Evolutionary conservation across 1,284 basidiomycete genomes (phyloP).

Genomic region (Ganoderma resinaceum): DNA sequence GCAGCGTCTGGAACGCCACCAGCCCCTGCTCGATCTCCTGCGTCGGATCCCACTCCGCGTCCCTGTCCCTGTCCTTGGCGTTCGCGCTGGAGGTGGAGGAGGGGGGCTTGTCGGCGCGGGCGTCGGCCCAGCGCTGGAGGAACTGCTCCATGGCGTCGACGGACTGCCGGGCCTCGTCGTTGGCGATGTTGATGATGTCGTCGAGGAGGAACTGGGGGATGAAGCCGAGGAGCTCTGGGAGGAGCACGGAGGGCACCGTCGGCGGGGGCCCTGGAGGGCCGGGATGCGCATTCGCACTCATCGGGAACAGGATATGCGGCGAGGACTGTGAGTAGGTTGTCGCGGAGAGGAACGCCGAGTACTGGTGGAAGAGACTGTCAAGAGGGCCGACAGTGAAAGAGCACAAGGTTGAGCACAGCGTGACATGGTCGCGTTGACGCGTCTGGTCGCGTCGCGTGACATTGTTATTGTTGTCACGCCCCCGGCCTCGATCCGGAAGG

Average conservation of each 20-base stretch:
- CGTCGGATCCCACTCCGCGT: slow-evolving; percentile 62
- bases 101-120: slow-evolving; percentile 47
- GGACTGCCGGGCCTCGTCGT: slow-evolving; percentile 71
- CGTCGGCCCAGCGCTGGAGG: slow-evolving; percentile 71
- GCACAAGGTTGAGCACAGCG: too few species aligned
- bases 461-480: too few species aligned
- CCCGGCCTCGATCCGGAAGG: too few species aligned
- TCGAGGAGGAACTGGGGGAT: slow-evolving; percentile 74
- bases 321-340: too few species aligned
- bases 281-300: slow-evolving; percentile 20
- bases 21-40: slow-evolving; percentile 77
- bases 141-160: slow-evolving; percentile 80
- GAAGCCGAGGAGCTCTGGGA: slow-evolving; percentile 71
- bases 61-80: slow-evolving; percentile 41
- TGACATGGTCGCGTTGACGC: too few species aligned
- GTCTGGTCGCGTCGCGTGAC: too few species aligned
- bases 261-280: slow-evolving; percentile 27
- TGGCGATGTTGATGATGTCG: slow-evolving; percentile 71
- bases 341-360: too few species aligned
- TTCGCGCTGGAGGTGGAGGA: not conserved
- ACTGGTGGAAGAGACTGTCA: too few species aligned
- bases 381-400: too few species aligned
- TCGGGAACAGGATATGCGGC: slow-evolving; percentile 10
- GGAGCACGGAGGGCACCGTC: slow-evolving; percentile 54
- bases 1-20: slow-evolving; percentile 77